Evolutionary conservation across 768 basidiomycete genomes (phyloP), one percentile per base, ranked within the genome.

Genomic region (Basidioascus undulatus): DNA sequence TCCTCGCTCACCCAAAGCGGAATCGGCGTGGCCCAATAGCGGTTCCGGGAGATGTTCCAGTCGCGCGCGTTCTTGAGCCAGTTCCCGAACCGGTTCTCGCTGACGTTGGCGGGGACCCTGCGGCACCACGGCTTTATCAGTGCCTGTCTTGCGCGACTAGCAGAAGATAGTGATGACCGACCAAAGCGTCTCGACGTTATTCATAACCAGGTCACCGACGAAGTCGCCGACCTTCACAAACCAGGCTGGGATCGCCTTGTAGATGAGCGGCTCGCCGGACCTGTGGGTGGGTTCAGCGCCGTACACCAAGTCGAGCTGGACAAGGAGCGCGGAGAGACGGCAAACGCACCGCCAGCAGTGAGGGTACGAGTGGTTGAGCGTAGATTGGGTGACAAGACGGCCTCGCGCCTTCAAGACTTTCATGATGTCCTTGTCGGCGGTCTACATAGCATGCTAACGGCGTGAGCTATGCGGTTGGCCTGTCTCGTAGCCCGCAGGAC

Each of bases 1-100:
- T 98, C 92, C 1, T 87, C 83, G 53, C 79, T 86, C 21, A 65
- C 82, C 92, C 92, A 98, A 27, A 98, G 62, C 10, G 92, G 92
- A 42, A 98, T 74, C 15, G 92, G 92, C 5, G 87, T 96, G 26
- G 89, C 92, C 87, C 87, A 98, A 57, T 96, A 98, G 36, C 92
- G 70, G 63, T 96, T 96, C 46, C 92, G 71, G n/a, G 87, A 92
- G 47, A 98, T 68, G 55, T 94, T 96, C 92, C 92, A 98, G 55
- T 98, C 92, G 18, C 87, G 71, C n/a, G 92, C 92, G 57, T 89
- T 94, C 36, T 78, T 76, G 38, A 98, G 66, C 92, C 92, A 98
- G 57, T 83, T 87, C 18, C 84, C 86, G 55, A 98, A 98, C 26
- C 89, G 69, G 49, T 76, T 71, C 44, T 94, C 87, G 6, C 86